phyloP scores from a whole-genome alignment of 2,329 filamentous ascomycete genomes.

The Colletotrichum zoysiae region DNA sequence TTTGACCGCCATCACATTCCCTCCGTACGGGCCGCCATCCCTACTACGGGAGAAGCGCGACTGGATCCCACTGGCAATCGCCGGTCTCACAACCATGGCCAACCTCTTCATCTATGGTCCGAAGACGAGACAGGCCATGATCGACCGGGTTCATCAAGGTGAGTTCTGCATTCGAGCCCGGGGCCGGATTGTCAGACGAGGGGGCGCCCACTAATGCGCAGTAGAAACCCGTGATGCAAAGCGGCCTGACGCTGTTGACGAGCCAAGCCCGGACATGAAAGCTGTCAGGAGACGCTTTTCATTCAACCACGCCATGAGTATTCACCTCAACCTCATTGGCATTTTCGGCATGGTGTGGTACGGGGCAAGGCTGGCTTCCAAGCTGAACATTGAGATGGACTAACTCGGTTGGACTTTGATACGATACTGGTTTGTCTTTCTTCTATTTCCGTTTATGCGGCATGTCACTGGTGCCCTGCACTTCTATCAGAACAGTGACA shows the following conservation, averaged over 20 bases:
- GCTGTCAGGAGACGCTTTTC: slow-evolving; percentile 50
- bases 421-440: too few relatives aligned
- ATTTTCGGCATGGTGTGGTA: slow-evolving; percentile 50
- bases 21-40: slow-evolving; percentile 49
- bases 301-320: slow-evolving; percentile 56
- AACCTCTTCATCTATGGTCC: slow-evolving; percentile 56
- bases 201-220: neutral
- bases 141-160: slow-evolving; percentile 51
- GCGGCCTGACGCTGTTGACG: slow-evolving; percentile 18
- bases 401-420: neutral
- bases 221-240: slow-evolving; percentile 43
- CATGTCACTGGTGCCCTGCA: neutral
- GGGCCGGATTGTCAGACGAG: neutral
- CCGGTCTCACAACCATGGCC: slow-evolving; percentile 48
- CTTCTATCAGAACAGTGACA: neutral
- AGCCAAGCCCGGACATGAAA: slow-evolving; percentile 46
- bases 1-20: slow-evolving; percentile 51
- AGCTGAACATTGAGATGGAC: slow-evolving; percentile 37
- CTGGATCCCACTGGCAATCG: slow-evolving; percentile 53
- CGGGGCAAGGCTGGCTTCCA: slow-evolving; percentile 47
- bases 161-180: neutral
- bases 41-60: slow-evolving; percentile 47
- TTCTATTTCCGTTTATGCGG: neutral
- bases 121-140: slow-evolving; percentile 50
- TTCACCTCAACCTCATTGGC: slow-evolving; percentile 56